phyloP scores from a whole-genome alignment of 768 basidiomycete genomes.

The Cyclocybe aegerita region DNA sequence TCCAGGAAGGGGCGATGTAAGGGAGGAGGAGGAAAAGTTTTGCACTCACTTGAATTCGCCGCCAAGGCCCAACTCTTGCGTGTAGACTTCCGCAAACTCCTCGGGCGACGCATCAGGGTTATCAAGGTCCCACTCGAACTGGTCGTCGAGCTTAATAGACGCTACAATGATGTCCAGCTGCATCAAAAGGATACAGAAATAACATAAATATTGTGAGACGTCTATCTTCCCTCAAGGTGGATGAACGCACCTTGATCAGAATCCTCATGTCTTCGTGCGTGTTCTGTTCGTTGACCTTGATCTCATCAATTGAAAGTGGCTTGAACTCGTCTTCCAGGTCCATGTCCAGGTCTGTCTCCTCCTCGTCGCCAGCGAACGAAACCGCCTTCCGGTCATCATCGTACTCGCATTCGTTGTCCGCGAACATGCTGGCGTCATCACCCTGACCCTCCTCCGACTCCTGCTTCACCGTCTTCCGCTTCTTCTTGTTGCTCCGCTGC shows the following conservation, averaged over 20 bases:
- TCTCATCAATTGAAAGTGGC: constrained; percentile 57
- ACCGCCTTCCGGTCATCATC: constrained; percentile 2
- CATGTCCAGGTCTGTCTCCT: constrained; percentile 30
- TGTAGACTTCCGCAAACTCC: constrained; percentile 86
- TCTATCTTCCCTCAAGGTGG: constrained; percentile 1
- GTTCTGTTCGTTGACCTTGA: constrained; percentile 62
- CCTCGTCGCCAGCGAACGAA: constrained; percentile 20
- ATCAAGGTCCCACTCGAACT: constrained; percentile 97
- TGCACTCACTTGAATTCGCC: constrained; percentile 87
- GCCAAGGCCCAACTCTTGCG: constrained; percentile 81
- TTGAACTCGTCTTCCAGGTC: constrained; percentile 28
- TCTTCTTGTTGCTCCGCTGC: constrained; percentile 12
- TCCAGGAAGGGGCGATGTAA: neutral
- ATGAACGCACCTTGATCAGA: constrained; percentile 74
- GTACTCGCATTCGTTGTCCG: constrained; percentile 14
- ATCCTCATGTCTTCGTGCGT: constrained; percentile 89
- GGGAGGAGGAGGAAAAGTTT: neutral
- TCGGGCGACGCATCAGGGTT: constrained; percentile 82
- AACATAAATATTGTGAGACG: constrained; percentile 7
- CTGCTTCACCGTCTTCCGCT: constrained; percentile 16
- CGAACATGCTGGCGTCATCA: constrained; percentile 18
- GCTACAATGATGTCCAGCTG: constrained; percentile 96
- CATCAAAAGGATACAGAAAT: neutral
- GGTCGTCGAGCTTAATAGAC: constrained; percentile 89
- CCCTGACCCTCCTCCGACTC: constrained; percentile 26